A percentile compares a stretch with the other conserved stretches of the same genome.
phyloP scores from a whole-genome alignment of 1,139 yeast genomes.

The Hyphopichia burtonii region DNA sequence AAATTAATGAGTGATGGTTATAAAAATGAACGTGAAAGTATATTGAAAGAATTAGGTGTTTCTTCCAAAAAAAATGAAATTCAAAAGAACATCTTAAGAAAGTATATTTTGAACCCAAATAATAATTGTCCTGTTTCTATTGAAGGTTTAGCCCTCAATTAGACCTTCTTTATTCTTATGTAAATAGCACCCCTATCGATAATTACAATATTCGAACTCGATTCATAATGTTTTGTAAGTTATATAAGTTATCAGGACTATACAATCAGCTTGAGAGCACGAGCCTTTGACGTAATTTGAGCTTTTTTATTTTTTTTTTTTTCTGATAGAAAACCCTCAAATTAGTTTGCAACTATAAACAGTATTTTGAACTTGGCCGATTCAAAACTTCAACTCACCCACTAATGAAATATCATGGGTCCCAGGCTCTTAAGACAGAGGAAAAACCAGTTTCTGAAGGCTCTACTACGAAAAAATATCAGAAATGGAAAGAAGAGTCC shows the following conservation, averaged over 20 bases:
- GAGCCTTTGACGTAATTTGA: too few relatives aligned
- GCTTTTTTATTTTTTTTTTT: background rate
- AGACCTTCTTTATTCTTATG: background rate
- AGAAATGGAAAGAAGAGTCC: too few relatives aligned
- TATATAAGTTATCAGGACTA: too few relatives aligned
- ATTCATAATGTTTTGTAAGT: too few relatives aligned
- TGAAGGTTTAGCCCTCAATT: conserved; percentile 7
- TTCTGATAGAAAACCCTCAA: background rate
- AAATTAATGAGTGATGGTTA: conserved; percentile 32
- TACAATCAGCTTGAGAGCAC: too few relatives aligned
- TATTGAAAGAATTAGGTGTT: conserved; percentile 28
- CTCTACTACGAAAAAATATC: too few relatives aligned
- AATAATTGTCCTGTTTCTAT: conserved; percentile 35
- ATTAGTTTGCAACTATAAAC: background rate
- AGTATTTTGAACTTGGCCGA: background rate
- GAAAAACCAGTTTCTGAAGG: too few relatives aligned
- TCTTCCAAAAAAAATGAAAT: conserved; percentile 24
- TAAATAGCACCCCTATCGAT: background rate
- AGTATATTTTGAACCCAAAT: conserved; percentile 35
- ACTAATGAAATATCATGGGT: background rate
- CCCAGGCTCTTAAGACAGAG: background rate
- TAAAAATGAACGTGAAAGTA: conserved; percentile 19
- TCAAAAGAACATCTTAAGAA: conserved; percentile 43
- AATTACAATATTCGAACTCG: background rate
- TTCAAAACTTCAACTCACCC: background rate